These are phyloP conservation scores for Arthrobotrys pseudoclavata DNA, from an alignment of 2,329 filamentous ascomycete genomes.

Conservation along the genomic window DNA sequence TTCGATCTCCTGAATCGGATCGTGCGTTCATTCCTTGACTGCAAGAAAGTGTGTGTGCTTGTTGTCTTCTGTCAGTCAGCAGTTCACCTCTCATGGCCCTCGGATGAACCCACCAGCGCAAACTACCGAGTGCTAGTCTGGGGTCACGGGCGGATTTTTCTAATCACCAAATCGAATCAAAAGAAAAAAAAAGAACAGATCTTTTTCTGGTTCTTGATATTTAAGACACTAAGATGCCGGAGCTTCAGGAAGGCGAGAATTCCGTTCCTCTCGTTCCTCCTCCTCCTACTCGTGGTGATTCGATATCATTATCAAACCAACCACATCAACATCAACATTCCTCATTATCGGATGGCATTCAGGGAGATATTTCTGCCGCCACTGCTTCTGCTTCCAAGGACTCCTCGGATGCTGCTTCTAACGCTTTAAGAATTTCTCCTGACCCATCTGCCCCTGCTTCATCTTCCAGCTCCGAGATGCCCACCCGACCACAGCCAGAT, in stretches of 20 bases:
- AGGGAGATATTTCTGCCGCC: conserved; percentile 20
- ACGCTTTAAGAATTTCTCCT: conserved; percentile 23
- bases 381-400: conserved; percentile 3
- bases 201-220: conserved; percentile 26
- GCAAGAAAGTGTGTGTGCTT: conserved; percentile 8
- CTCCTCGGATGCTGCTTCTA: conserved; percentile 29
- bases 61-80: conserved; percentile 33
- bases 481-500: conserved; percentile 30
- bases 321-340: conserved; percentile 29
- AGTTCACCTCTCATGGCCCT: conserved; percentile 39
- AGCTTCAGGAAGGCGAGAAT: conserved; percentile 42
- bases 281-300: conserved; percentile 6
- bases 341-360: conserved; percentile 34
- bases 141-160: conserved; percentile 10
- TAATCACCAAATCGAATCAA: conserved; percentile 11
- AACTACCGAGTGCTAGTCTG: conserved; percentile 46
- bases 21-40: conserved; percentile 5
- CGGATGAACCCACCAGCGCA: conserved; percentile 46
- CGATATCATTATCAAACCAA: conserved; percentile 22
- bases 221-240: conserved; percentile 42
- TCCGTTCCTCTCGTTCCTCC: conserved; percentile 8
- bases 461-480: conserved; percentile 50
- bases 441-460: conserved; percentile 21
- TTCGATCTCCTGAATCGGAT: conserved; percentile 45
- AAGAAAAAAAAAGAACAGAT: conserved; percentile 19